Percentiles rank a stretch among this genome's conserved stretches.
These are phyloP conservation scores for Colletotrichum simmondsii DNA, from an alignment of 2,329 filamentous ascomycete species.

Conservation along the genomic window DNA sequence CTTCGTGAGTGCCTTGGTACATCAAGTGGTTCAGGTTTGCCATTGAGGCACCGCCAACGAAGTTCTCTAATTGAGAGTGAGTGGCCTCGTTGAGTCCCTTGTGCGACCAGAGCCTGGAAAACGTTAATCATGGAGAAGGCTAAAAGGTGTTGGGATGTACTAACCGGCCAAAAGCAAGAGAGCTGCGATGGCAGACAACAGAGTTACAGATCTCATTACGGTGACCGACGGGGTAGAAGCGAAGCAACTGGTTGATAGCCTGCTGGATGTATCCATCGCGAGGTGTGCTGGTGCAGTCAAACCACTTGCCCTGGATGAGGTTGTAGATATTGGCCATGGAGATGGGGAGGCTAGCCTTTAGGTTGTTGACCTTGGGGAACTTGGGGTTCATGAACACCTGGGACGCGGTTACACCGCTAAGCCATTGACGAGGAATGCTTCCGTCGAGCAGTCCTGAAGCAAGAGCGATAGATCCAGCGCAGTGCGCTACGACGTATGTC, in stretches of 20 bases:
- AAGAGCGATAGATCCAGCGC: conserved; percentile 71
- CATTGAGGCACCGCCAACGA: conserved; percentile 73
- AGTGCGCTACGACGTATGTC: conserved; percentile 70
- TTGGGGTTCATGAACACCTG: conserved; percentile 74
- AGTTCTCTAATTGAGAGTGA: conserved; percentile 68
- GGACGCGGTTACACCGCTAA: conserved; percentile 66
- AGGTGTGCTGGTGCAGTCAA: conserved; percentile 59
- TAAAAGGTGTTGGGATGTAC: not conserved
- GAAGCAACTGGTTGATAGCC: conserved; percentile 64
- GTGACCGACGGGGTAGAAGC: conserved; percentile 64
- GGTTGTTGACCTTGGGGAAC: conserved; percentile 65
- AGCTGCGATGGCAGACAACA: conserved; percentile 69
- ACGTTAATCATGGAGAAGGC: not conserved
- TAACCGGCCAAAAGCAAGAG: conserved; percentile 69
- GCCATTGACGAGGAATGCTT: conserved; percentile 66
- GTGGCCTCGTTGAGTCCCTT: conserved; percentile 73
- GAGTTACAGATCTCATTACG: conserved; percentile 69
- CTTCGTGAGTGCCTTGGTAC: conserved; percentile 61
- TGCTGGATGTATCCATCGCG: conserved; percentile 61
- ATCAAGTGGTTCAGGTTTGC: conserved; percentile 65
- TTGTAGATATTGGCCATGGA: conserved; percentile 61
- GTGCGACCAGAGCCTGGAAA: conserved; percentile 64
- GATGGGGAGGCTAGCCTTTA: conserved; percentile 63
- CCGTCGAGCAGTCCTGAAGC: conserved; percentile 69
- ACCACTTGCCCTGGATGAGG: conserved; percentile 62